Evolutionary conservation across 2,329 filamentous ascomycete species (phyloP), one percentile per base, ranked within the genome.

Genomic region (Emmonsiellopsis sp.): DNA sequence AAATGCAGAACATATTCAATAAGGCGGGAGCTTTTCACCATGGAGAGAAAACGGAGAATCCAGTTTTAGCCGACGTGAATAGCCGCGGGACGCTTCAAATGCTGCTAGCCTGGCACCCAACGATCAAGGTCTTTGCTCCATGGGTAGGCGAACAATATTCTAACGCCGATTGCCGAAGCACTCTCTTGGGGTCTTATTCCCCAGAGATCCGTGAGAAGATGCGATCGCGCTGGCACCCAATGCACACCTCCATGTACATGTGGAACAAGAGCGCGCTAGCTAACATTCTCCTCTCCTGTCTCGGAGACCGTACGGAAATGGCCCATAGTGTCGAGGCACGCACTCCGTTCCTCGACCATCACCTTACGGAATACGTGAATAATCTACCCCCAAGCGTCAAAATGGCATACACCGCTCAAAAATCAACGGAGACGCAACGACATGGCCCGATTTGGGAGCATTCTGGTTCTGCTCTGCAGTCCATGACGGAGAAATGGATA

Each of bases 401-500:
- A 52, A 63, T 74, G 14, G 56, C 62, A 7, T 72, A 63, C 56
- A 61, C 65, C 36, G 40, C 53, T 1, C 53, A 53, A 27, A 17
- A 51, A 27, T 8, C 9, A 11, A 53, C 55, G n/a, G 42, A 54
- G 10, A 36, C n/a, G 33, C 45, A 46, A 8, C 10, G 40, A 5
- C 13, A 44, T 6, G 51, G 17, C 6, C 17, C 27, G 21, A 4
- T 53, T 32, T 43, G 37, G 49, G 36, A 43, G 32, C 5, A 27
- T 10, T 57, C 54, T 43, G 52, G 55, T 6, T 40, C 55, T 1
- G 45, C 44, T 6, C 52, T 55, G 11, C 57, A 60, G 9, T 55
- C 57, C 1, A 65, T 75, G 42, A 61, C 60, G 1, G 76, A 79
- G 62, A 79, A 81, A 56, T 77, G 73, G 68, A 72, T 80, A 32